Evolutionary conservation across 108 stramenopile genomes (phyloP).

Genomic region (Bacterosira constricta): DNA sequence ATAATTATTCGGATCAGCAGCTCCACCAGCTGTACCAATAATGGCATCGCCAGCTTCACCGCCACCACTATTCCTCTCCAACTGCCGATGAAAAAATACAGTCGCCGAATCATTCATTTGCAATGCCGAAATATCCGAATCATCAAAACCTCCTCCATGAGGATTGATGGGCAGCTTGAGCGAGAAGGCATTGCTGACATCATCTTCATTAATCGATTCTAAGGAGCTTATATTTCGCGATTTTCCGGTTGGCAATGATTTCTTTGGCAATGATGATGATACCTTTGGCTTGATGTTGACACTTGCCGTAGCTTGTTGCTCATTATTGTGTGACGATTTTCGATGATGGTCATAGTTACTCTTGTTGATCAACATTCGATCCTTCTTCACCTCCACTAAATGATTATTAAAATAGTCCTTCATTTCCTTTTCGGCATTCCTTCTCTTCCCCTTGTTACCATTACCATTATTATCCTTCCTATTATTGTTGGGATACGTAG

Average conservation of each 20-base stretch:
- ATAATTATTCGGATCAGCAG: conserved; percentile 10
- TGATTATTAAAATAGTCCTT: background rate
- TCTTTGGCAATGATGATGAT: background rate
- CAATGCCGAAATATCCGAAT: conserved; percentile 43
- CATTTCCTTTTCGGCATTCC: background rate
- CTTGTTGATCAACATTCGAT: no score
- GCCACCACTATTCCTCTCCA: no score
- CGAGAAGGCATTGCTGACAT: conserved; percentile 42
- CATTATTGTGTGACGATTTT: no score
- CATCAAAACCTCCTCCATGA: conserved; percentile 31
- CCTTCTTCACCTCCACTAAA: conserved; percentile 12
- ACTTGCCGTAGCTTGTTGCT: no score
- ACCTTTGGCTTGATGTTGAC: background rate
- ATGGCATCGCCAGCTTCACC: background rate
- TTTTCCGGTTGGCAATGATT: no score
- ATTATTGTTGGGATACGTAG: background rate
- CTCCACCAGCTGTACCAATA: background rate
- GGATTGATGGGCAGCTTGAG: conserved; percentile 25
- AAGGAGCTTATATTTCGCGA: background rate
- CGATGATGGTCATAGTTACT: no score
- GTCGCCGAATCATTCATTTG: conserved; percentile 50
- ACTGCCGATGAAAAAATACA: conserved; percentile 25
- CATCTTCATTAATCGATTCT: conserved; percentile 11
- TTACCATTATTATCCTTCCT: background rate
- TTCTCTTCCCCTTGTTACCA: background rate